Base-by-base conservation (phyloP, 1,284 basidiomycete species). In the Limonomyces culmigenus region DNA sequence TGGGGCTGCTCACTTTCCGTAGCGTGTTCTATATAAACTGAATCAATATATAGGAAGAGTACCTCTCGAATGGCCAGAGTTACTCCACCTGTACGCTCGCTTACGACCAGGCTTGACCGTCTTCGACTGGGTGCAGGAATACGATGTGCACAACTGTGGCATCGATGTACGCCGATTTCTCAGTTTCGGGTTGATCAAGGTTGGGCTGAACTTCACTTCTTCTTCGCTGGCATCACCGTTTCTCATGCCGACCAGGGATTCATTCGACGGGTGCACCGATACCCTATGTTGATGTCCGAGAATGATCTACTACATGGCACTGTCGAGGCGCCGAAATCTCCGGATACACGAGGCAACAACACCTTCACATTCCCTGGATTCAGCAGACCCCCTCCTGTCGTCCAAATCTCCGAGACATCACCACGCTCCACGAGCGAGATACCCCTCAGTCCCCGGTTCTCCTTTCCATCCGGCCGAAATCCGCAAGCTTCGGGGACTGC, bases 141-240 rank as follows among this genome's bases (percentile, higher is more conserved):
- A 88, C 47, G 63, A 77, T 19, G 70, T 89, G 3, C 63, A 75
- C 34, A 59, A 64, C 5, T 56, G 80, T 14, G 85, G 83, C 2
- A 80, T 98, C 38, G 95, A 98, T 51, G 72, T 88, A 5, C 71
- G 93, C 4, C 72, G 95, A 12, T 95, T 99, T 53, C 79, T 91
- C n/a, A 89, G 84, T 43, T 99, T 98, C 50, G 95, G 93, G 11
- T 83, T 96, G n/a, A 95, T 99, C 58, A 98, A 99, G 59, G 80
- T 73, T 48, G 15, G 38, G 37, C 4, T 30, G 27, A 37, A n/a
- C 35, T 32, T 13, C 15, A 17, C 6, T 10, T 27, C 14, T n/a
- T 20, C 16, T 17, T 14, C 17, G 12, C 5, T 13, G 8, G 16
- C 27, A 18, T 30, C 3, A 11, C 33, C 23, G n/a, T 37, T 34